Evolutionary conservation across 1,139 yeast species (phyloP).

Genomic region (Waltiozyma solani): DNA sequence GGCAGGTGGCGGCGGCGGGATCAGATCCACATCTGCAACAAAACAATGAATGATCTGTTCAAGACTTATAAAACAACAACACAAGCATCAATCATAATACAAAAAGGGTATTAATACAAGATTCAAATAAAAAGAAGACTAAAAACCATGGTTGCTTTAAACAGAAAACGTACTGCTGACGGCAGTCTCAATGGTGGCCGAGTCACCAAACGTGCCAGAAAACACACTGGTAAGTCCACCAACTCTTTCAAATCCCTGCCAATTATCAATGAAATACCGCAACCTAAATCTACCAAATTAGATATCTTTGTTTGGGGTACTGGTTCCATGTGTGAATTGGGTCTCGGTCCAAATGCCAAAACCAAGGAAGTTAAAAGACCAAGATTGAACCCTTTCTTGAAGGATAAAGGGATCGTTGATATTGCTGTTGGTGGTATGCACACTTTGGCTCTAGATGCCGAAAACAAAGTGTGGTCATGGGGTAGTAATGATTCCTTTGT

Average conservation of each 20-base stretch:
- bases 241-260: constrained; percentile 19
- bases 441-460: constrained; percentile 66
- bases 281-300: constrained; percentile 22
- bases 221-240: constrained; percentile 20
- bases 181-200: constrained; percentile 7
- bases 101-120: not conserved
- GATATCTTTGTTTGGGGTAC: constrained; percentile 93
- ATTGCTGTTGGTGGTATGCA: constrained; percentile 97
- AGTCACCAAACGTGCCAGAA: constrained; percentile 10
- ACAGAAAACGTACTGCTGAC: constrained; percentile 18
- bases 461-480: constrained; percentile 89
- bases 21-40: no score
- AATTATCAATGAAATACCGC: constrained; percentile 17
- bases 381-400: constrained; percentile 73
- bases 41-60: no score
- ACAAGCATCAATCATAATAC: no score
- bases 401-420: constrained; percentile 62
- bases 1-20: no score
- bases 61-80: no score
- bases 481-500: constrained; percentile 93
- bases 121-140: not conserved
- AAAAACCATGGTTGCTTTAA: constrained; percentile 14
- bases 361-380: constrained; percentile 95
- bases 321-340: constrained; percentile 95
- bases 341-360: constrained; percentile 81